Evolutionary conservation across 805 yeast species (phyloP).

Genomic region (Lachancea cidri): DNA sequence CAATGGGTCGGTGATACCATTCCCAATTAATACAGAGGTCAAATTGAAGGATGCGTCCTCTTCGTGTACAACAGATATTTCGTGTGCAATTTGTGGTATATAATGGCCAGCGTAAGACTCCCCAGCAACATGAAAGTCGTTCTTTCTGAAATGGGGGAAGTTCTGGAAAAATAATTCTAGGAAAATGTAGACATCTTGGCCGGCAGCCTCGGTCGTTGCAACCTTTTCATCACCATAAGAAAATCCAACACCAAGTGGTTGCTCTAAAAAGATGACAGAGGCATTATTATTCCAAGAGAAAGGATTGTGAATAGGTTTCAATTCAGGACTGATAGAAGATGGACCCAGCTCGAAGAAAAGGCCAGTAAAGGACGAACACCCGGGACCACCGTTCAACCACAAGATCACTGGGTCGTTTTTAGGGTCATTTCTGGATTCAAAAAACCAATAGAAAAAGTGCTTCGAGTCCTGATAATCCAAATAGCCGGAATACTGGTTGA

Average conservation of each 20-base stretch:
- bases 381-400: conserved; percentile 96
- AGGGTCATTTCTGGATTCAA: conserved; percentile 88
- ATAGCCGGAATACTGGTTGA: conserved; percentile 79
- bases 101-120: conserved; percentile 85
- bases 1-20: conserved; percentile 84
- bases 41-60: conserved; percentile 56
- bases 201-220: conserved; percentile 73
- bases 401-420: conserved; percentile 74
- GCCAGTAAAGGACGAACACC: conserved; percentile 89
- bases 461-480: conserved; percentile 72
- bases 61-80: conserved; percentile 37
- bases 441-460: conserved; percentile 90
- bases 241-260: conserved; percentile 90
- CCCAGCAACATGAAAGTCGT: conserved; percentile 73
- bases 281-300: conserved; percentile 91
- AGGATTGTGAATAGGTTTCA: conserved; percentile 73
- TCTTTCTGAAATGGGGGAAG: conserved; percentile 63
- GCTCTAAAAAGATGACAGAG: conserved; percentile 84
- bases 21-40: conserved; percentile 81
- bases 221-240: conserved; percentile 68
- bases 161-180: conserved; percentile 76
- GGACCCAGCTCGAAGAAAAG: conserved; percentile 91
- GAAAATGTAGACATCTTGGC: conserved; percentile 80
- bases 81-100: conserved; percentile 64
- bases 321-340: conserved; percentile 56